These are phyloP conservation scores for thale cress (Arabidopsis thaliana) DNA, from an alignment of 345 rosid genomes.

Conservation along the genomic window DNA sequence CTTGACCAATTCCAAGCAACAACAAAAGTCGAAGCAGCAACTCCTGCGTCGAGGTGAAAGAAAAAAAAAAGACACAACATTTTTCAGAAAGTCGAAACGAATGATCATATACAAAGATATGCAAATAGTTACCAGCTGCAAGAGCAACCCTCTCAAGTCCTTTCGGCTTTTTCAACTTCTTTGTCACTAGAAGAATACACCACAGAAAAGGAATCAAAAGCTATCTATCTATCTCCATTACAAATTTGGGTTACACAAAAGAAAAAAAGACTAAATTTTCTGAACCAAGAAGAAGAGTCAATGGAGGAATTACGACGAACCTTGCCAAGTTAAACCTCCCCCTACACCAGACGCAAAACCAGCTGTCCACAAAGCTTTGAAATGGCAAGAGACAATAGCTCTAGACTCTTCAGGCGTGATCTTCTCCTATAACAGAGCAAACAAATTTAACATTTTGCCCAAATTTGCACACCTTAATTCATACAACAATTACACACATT, in stretches of 20 bases:
- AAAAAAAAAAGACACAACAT: neutral
- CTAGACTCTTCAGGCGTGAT: slow-evolving; percentile 34
- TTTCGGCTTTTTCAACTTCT: slow-evolving; percentile 5
- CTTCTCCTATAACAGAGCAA: slow-evolving; percentile 28
- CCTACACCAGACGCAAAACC: slow-evolving; percentile 43
- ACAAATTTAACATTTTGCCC: neutral
- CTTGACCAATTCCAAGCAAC: slow-evolving; percentile 49
- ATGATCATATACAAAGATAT: neutral
- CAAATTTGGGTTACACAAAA: neutral
- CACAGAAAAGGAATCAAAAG: slow-evolving; percentile 2
- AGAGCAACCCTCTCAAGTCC: slow-evolving; percentile 20
- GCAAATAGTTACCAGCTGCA: slow-evolving; percentile 31
- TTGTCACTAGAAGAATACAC: slow-evolving; percentile 30
- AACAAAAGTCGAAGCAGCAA: slow-evolving; percentile 38
- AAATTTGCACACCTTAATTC: slow-evolving; percentile 25
- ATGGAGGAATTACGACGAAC: slow-evolving; percentile 23
- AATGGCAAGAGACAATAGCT: slow-evolving; percentile 34
- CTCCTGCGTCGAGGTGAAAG: slow-evolving; percentile 46
- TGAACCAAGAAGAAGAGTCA: neutral
- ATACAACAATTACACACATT: neutral
- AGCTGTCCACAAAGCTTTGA: slow-evolving; percentile 37
- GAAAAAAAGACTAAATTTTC: neutral
- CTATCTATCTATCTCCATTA: neutral
- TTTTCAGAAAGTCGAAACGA: neutral
- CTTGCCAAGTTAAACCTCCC: slow-evolving; percentile 42